Conservation (phyloP, 768 basidiomycete species). For the Lactifluus hygrophoroides region DNA sequence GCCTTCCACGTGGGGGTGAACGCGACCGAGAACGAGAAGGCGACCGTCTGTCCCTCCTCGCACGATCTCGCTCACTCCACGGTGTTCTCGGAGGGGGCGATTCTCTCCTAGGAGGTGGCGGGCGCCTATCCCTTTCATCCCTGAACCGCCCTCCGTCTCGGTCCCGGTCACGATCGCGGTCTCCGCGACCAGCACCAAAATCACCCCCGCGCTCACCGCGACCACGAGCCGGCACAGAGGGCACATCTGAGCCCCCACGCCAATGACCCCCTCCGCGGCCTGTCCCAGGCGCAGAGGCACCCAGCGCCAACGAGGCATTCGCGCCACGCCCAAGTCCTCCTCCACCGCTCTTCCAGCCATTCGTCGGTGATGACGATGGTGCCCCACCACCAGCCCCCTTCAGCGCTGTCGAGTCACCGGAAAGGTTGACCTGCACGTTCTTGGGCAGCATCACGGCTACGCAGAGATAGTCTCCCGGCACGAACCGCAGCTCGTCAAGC, state of each 20-base stretch:
- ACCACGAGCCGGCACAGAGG: slow-evolving; percentile 28
- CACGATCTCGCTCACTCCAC: slow-evolving; percentile 33
- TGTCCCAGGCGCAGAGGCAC: slow-evolving; percentile 27
- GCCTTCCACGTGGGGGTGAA: slow-evolving; percentile 32
- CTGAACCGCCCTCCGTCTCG: slow-evolving; percentile 33
- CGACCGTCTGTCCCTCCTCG: slow-evolving; percentile 28
- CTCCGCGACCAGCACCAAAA: slow-evolving; percentile 24
- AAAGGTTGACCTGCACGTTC: slow-evolving; percentile 31
- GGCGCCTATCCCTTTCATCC: slow-evolving; percentile 41
- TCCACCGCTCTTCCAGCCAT: slow-evolving; percentile 30
- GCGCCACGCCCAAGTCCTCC: slow-evolving; percentile 32
- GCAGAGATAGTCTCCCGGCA: slow-evolving; percentile 73
- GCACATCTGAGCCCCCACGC: slow-evolving; percentile 59
- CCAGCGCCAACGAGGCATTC: slow-evolving; percentile 37
- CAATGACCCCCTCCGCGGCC: slow-evolving; percentile 61
- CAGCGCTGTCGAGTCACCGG: slow-evolving; percentile 40
- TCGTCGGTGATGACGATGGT: slow-evolving; percentile 27
- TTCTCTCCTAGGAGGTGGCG: slow-evolving; percentile 32
- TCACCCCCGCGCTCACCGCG: slow-evolving; percentile 41
- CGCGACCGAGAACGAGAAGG: slow-evolving; percentile 33
- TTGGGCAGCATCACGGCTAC: slow-evolving; percentile 72
- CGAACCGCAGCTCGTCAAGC: slow-evolving; percentile 69
- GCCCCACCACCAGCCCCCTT: slow-evolving; percentile 41
- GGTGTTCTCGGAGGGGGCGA: slow-evolving; percentile 34
- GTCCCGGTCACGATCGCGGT: slow-evolving; percentile 23